phyloP scores from a whole-genome alignment of 169 alveolate species.

The Eimeria acervulina region DNA sequence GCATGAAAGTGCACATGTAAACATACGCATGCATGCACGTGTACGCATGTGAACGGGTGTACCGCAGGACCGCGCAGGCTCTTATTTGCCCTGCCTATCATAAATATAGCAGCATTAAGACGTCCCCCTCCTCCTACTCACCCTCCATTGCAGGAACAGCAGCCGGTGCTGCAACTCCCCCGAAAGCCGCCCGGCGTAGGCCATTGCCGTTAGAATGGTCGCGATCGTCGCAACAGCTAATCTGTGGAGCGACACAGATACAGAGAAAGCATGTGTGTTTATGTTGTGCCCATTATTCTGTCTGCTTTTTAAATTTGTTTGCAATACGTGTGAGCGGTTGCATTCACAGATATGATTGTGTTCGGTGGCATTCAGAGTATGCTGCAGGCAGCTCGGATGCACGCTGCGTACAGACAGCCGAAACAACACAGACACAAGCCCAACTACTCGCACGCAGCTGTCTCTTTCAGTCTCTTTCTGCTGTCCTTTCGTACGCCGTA shows the following conservation, averaged over 20 bases:
- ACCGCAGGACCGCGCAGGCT: not conserved
- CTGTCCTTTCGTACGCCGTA: too few relatives aligned
- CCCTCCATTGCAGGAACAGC: conserved; percentile 78
- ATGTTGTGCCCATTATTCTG: not conserved
- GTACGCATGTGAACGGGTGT: not conserved
- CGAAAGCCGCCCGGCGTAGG: conserved; percentile 69
- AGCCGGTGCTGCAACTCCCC: conserved; percentile 78
- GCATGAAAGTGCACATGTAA: not conserved
- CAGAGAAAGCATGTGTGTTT: not conserved
- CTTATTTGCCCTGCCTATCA: not conserved
- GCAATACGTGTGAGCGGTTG: too few relatives aligned
- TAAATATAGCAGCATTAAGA: not conserved
- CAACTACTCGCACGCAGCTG: too few relatives aligned
- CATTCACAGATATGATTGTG: too few relatives aligned
- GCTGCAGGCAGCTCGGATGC: too few relatives aligned
- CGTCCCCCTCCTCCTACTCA: not conserved
- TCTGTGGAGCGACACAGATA: not conserved
- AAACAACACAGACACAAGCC: too few relatives aligned
- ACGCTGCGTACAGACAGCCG: too few relatives aligned
- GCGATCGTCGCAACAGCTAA: conserved; percentile 32
- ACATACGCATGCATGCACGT: not conserved
- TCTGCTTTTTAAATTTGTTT: too few relatives aligned
- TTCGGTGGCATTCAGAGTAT: too few relatives aligned
- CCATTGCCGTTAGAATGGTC: conserved; percentile 29
- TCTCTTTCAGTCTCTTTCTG: too few relatives aligned